Base-by-base conservation (phyloP, 306 rosid species). In the Cucumis hystrix region DNA sequence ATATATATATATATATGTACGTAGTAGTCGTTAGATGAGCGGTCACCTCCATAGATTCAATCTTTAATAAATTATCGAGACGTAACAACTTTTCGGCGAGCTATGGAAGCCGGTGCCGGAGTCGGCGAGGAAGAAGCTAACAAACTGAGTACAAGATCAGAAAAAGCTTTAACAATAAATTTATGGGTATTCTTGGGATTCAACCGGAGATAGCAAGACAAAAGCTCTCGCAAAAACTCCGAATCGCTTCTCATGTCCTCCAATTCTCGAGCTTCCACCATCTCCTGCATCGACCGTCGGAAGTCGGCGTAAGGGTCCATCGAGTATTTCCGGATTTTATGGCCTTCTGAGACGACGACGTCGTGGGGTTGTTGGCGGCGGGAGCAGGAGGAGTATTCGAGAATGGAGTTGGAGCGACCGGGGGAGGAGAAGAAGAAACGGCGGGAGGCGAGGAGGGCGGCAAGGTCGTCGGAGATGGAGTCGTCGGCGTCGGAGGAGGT, bases 401-500 rank as follows among this genome's bases (percentile, higher is more conserved):
- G 30, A 65, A 95, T 90, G 90, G 99, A 92, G 80, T 95, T 95
- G 63, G 99, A 92, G 75, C 25, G 76, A 35, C 99, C 98, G 0
- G 98, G 98, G 28, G 96, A 87, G 78, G 98, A 92, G 89, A 90
- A 87, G 92, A 94, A 94, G 91, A 94, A 89, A 17, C 98, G 89
- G 30, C 80, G 87, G 21, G 95, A 91, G 51, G 97, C 82, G 39
- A 82, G 87, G 62, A 89, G 20, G 80, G 96, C 72, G 41, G 96
- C 84, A 7, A 92, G 83, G 81, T 94, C 96, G 0, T 35, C 45
- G 25, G 91, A 91, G 5, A 84, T 85, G 3, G 73, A 55, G 59
- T 79, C 84, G 45, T 10, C 47, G 20, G 74, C 45, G 55, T 68
- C 23, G 64, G 77, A 35, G 45, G 82, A 23, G 64, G 78, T 16